phyloP scores from a whole-genome alignment of 257 asterid species.

The Petrea volubilis region DNA sequence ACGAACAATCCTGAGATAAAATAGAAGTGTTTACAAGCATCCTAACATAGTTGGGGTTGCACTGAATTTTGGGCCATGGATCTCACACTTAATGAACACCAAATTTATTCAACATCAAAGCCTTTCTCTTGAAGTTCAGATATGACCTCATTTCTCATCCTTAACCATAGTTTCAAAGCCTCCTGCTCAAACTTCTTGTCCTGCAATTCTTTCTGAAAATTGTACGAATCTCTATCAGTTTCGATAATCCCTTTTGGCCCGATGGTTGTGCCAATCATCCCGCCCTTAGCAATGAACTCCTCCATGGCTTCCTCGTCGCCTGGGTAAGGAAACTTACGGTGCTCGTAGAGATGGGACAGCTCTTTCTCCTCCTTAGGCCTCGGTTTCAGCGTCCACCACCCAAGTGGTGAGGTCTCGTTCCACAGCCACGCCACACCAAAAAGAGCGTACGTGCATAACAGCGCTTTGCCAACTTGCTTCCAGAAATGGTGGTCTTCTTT shows the following conservation, averaged over 20 bases:
- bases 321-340: slow-evolving; percentile 75
- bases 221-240: slow-evolving; percentile 54
- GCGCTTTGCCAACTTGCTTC: slow-evolving; percentile 82
- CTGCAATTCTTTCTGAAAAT: slow-evolving; percentile 80
- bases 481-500: slow-evolving; percentile 89
- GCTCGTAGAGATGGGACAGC: slow-evolving; percentile 82
- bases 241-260: slow-evolving; percentile 90
- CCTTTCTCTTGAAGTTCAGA: slow-evolving; percentile 82
- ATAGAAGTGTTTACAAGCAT: too few species aligned
- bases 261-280: slow-evolving; percentile 92
- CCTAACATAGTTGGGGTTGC: too few species aligned
- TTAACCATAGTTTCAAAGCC: slow-evolving; percentile 81
- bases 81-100: too few species aligned
- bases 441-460: slow-evolving; percentile 73
- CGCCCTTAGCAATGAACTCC: slow-evolving; percentile 81
- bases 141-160: slow-evolving; percentile 82
- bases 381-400: slow-evolving; percentile 93
- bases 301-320: slow-evolving; percentile 92
- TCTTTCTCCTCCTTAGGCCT: slow-evolving; percentile 87
- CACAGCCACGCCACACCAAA: slow-evolving; percentile 71
- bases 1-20: too few species aligned
- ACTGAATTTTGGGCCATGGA: too few species aligned
- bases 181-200: slow-evolving; percentile 89
- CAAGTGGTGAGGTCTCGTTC: slow-evolving; percentile 91
- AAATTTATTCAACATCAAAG: slow-evolving; percentile 54